A percentile compares a stretch with the other conserved stretches of the same genome.
These are phyloP conservation scores for Moesziomyces sp. DNA, from an alignment of 1,284 basidiomycete genomes.

Conservation along the genomic window DNA sequence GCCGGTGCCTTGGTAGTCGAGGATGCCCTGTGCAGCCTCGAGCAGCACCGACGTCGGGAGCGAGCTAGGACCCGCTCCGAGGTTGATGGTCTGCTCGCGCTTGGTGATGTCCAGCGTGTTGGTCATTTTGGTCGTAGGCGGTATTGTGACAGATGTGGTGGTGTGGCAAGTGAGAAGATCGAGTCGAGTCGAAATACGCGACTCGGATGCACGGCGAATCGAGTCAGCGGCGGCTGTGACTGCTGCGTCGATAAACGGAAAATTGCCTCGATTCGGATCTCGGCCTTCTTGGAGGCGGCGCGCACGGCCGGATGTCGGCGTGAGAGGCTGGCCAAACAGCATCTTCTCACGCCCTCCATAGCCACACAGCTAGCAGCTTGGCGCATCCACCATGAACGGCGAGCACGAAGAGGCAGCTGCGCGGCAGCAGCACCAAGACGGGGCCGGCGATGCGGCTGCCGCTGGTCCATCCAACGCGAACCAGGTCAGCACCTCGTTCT, in stretches of 20 bases:
- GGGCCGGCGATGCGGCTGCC: constrained; percentile 2
- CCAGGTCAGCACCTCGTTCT: constrained; percentile 57
- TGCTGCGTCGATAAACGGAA: constrained; percentile 6
- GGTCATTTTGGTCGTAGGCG: constrained; percentile 10
- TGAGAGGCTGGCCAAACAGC: no score
- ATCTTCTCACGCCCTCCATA: no score
- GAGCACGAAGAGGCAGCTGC: constrained; percentile 8
- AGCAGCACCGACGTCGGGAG: constrained; percentile 64
- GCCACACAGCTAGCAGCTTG: no score
- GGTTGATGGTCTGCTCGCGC: constrained; percentile 63
- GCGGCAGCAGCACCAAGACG: constrained; percentile 13
- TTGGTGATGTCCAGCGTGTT: constrained; percentile 41
- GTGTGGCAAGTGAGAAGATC: background rate
- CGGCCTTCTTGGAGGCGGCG: background rate
- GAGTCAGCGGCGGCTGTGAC: background rate
- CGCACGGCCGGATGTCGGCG: no score
- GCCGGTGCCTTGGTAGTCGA: constrained; percentile 62
- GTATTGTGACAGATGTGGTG: background rate
- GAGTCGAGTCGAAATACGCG: background rate
- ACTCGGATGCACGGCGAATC: background rate
- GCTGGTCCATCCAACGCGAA: constrained; percentile 29
- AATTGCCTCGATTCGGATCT: constrained; percentile 16
- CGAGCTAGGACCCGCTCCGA: constrained; percentile 65
- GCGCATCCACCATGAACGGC: constrained; percentile 18
- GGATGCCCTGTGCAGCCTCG: constrained; percentile 61